Conservation (phyloP, 106 monocot species). For the Hemerocallis citrina region DNA sequence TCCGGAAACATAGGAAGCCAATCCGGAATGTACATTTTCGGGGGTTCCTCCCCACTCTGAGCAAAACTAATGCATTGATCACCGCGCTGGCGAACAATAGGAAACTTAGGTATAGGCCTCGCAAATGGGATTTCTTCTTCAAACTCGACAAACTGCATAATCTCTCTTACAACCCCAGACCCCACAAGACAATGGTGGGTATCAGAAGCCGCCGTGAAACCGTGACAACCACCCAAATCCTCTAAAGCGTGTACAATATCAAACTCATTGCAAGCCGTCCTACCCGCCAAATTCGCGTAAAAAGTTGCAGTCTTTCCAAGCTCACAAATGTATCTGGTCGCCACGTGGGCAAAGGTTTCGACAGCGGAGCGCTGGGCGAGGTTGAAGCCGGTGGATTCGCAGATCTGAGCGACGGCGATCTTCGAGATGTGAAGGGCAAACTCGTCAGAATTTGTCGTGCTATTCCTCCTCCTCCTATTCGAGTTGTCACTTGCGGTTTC, state of each 20-base stretch:
- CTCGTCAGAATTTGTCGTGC: no score
- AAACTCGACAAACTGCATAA: conserved; percentile 35
- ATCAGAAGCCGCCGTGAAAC: conserved; percentile 35
- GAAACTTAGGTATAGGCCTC: conserved; percentile 53
- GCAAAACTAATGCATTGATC: conserved; percentile 29
- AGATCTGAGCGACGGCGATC: conserved; percentile 72
- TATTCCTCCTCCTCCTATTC: conserved; percentile 7
- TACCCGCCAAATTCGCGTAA: conserved; percentile 56
- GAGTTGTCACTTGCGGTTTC: conserved; percentile 22
- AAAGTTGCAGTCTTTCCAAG: conserved; percentile 53
- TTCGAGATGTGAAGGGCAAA: conserved; percentile 59
- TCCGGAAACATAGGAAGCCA: conserved; percentile 88
- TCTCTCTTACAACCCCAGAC: conserved; percentile 61
- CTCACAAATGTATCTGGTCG: conserved; percentile 49
- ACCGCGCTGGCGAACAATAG: conserved; percentile 19
- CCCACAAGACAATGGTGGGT: conserved; percentile 29
- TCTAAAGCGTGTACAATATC: conserved; percentile 80
- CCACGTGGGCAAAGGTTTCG: conserved; percentile 60
- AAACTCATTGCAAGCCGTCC: conserved; percentile 57
- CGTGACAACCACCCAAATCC: conserved; percentile 35
- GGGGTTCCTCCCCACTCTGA: conserved; percentile 27
- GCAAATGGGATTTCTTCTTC: conserved; percentile 75
- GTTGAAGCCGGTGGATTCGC: conserved; percentile 64
- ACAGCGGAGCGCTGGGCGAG: conserved; percentile 48
- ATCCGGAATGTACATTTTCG: conserved; percentile 63